Evolutionary conservation across 352 stramenopile genomes (phyloP), one percentile per base, ranked within the genome.

Genomic region (Pythium vanterpoolii): DNA sequence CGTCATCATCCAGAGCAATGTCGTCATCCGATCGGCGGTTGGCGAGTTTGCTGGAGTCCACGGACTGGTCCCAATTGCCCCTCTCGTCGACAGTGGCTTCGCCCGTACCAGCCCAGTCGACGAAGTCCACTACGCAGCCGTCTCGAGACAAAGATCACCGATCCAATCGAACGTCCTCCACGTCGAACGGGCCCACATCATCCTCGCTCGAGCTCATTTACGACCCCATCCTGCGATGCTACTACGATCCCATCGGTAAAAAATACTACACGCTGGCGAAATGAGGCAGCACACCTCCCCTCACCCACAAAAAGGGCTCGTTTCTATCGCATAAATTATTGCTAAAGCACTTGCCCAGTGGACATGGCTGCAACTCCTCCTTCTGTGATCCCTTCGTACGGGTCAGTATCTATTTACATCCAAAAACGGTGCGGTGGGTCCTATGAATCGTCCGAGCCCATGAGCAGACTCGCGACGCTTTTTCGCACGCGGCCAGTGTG

Each of bases 161-260:
- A n/a, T 40, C 33, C 10, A 14, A 9, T 24, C 33, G 31, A 16
- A 21, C 7, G 10, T 44, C 33, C 18, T 54, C 46, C 18, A 40
- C 28, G 28, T 5, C 44, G 27, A 39, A 36, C 11, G 18, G 18
- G 9, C 56, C 7, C 38, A 42, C 26, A 5, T 73, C 59, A 45
- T 64, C 64, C 3, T 69, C 72, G 34, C 49, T 95, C 51, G 87
- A 96, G 49, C 62, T 96, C 42, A 70, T 96, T 30, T 96, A 93
- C 53, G 85, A 96, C 31, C 82, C 87, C 28, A 74, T 91, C 33
- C 48, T 95, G 64, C 73, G 83, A 18, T 96, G 87, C 56, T 96
- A 95, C 69, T 89, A 83, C 50, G 86, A 94, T 57, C 83, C 83
- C 0, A 60, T 89, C 19, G 72, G 66, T 34, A 89, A 91, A 51